Evolutionary conservation across 2,329 filamentous ascomycete species (phyloP).

Genomic region (Colletotrichum caudatum): DNA sequence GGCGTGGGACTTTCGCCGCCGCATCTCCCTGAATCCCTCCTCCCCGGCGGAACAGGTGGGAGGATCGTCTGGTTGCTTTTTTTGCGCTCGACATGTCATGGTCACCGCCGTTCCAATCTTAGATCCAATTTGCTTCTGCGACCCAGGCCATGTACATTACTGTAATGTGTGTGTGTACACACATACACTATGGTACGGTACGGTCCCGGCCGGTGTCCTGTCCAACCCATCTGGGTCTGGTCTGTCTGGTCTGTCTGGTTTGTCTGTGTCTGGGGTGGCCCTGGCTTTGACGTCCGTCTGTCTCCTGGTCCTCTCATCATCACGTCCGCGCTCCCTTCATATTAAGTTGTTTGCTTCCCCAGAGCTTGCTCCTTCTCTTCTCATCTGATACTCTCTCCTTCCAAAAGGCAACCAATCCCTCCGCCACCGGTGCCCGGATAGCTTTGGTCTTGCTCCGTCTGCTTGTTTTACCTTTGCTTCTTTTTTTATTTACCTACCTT

Average conservation of each 20-base stretch:
- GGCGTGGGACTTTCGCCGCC: conserved; percentile 41
- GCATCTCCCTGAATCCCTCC: conserved; percentile 41
- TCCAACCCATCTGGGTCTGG: conserved; percentile 43
- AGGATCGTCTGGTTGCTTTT: conserved; percentile 44
- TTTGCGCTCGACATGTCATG: conserved; percentile 41
- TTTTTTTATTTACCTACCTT: conserved; percentile 38
- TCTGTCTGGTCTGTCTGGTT: conserved; percentile 40
- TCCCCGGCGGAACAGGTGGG: conserved; percentile 41
- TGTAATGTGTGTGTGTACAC: not conserved
- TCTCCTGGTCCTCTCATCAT: conserved; percentile 43
- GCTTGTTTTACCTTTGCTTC: conserved; percentile 41
- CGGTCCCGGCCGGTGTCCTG: conserved; percentile 42
- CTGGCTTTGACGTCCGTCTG: conserved; percentile 38
- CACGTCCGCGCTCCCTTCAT: conserved; percentile 41
- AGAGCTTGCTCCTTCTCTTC: conserved; percentile 28
- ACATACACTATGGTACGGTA: conserved; percentile 7
- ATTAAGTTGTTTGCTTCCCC: conserved; percentile 42
- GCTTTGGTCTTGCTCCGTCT: conserved; percentile 31
- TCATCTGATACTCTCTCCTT: conserved; percentile 41
- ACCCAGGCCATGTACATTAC: conserved; percentile 28
- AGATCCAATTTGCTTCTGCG: conserved; percentile 42
- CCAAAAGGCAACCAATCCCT: conserved; percentile 27
- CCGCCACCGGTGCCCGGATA: conserved; percentile 37
- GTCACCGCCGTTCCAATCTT: conserved; percentile 45
- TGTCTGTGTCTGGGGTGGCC: conserved; percentile 41